phyloP scores from a whole-genome alignment of 495 filamentous ascomycete genomes.

The Penicillium egyptiacum region DNA sequence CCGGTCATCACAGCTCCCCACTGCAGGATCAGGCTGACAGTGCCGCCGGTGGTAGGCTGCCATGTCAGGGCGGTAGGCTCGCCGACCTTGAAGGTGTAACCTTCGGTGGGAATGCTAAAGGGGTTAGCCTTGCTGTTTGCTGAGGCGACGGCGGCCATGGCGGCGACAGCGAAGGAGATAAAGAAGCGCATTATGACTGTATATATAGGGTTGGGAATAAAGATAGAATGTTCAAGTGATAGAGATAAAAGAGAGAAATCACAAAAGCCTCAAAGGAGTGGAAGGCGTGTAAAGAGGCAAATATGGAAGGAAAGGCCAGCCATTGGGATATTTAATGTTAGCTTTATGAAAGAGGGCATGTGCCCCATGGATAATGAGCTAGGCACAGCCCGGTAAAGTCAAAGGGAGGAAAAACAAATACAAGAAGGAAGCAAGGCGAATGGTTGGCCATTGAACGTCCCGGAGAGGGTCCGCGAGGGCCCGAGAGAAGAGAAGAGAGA shows the following conservation, averaged over 20 bases:
- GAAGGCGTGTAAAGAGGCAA: conserved; percentile 14
- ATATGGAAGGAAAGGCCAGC: conserved; percentile 3
- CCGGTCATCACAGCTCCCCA: conserved; percentile 48
- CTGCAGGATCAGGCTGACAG: conserved; percentile 55
- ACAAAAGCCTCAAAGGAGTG: conserved; percentile 17
- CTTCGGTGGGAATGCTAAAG: conserved; percentile 51
- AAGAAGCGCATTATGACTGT: conserved; percentile 46
- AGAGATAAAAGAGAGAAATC: conserved; percentile 10
- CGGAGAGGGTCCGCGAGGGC: not conserved
- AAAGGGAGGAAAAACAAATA: conserved; percentile 14
- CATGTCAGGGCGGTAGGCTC: conserved; percentile 53
- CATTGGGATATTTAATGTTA: not conserved
- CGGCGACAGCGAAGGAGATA: conserved; percentile 38
- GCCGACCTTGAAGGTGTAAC: conserved; percentile 52
- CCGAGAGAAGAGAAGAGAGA: no score
- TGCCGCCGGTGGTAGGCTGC: conserved; percentile 53
- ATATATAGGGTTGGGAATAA: conserved; percentile 1
- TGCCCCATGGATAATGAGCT: not conserved
- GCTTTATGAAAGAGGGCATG: conserved; percentile 7
- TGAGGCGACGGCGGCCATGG: conserved; percentile 40
- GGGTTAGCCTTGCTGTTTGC: conserved; percentile 46
- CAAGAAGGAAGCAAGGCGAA: conserved; percentile 6
- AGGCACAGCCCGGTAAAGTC: not conserved
- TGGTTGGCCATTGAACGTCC: conserved; percentile 2
- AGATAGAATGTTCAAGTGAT: conserved; percentile 8